phyloP scores from a whole-genome alignment of 2,329 filamentous ascomycete genomes.

The Xylaria sp. region DNA sequence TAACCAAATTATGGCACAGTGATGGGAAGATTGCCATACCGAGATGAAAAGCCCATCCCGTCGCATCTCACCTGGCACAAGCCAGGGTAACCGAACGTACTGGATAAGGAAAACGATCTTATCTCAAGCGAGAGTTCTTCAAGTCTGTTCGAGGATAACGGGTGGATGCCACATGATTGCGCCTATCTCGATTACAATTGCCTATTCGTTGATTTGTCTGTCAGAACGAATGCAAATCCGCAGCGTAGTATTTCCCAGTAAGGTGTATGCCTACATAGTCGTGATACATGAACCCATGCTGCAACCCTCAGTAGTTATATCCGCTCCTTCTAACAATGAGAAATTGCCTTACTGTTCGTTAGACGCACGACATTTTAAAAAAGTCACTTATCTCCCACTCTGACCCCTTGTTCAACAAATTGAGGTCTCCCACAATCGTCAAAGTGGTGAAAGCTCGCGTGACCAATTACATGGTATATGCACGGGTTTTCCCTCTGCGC shows the following conservation, averaged over 20 bases:
- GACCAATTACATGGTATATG: neutral
- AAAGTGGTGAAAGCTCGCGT: conserved; percentile 14
- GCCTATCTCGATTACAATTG: neutral
- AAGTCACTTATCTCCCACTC: neutral
- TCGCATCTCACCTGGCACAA: neutral
- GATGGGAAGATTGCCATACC: neutral
- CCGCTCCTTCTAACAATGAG: neutral
- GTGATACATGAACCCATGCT: neutral
- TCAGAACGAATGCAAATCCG: neutral
- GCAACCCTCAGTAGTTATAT: neutral
- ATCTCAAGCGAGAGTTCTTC: neutral
- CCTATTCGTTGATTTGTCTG: neutral
- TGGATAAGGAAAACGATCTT: neutral
- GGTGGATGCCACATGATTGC: neutral
- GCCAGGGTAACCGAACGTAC: neutral
- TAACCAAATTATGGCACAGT: neutral
- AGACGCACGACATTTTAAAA: neutral
- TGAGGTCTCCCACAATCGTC: neutral
- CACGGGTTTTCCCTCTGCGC: neutral
- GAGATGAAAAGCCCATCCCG: neutral
- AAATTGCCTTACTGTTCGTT: neutral
- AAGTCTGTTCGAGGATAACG: neutral
- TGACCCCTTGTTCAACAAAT: neutral
- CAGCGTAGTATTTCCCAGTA: neutral
- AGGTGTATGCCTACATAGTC: neutral